Evolutionary conservation across 306 rosid species (phyloP).

Genomic region (Vicia villosa): DNA sequence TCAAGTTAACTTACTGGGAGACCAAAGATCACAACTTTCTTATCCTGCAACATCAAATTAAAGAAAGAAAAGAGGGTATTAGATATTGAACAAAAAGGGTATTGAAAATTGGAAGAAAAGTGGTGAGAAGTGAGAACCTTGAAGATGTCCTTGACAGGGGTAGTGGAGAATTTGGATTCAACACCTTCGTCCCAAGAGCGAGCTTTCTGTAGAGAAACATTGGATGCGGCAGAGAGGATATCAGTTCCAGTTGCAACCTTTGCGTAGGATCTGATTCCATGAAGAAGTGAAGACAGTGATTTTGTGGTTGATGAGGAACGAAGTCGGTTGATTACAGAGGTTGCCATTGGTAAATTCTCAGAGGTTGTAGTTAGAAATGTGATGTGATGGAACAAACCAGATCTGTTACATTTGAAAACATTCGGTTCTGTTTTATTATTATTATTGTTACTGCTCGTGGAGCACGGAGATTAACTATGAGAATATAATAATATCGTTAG

Average conservation of each 20-base stretch:
- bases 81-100: background rate
- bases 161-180: constrained; percentile 80
- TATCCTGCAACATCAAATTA: constrained; percentile 59
- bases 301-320: constrained; percentile 44
- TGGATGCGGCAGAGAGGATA: constrained; percentile 68
- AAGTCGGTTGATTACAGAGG: constrained; percentile 53
- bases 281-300: constrained; percentile 41
- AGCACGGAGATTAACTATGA: too few species aligned
- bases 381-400: too few species aligned
- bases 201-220: constrained; percentile 89
- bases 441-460: too few species aligned
- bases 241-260: constrained; percentile 68
- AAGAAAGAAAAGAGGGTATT: constrained; percentile 15
- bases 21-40: constrained; percentile 88
- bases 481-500: too few species aligned
- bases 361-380: background rate
- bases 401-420: too few species aligned
- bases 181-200: constrained; percentile 92
- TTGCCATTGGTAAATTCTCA: constrained; percentile 56
- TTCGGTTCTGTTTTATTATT: too few species aligned
- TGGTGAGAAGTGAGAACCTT: constrained; percentile 55
- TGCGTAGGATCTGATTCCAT: constrained; percentile 50
- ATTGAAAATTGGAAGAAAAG: background rate
- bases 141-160: constrained; percentile 79
- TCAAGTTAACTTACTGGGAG: constrained; percentile 74